Evolutionary conservation across 2,329 filamentous ascomycete genomes (phyloP).

Genomic region (Penicillium sumatraense): DNA sequence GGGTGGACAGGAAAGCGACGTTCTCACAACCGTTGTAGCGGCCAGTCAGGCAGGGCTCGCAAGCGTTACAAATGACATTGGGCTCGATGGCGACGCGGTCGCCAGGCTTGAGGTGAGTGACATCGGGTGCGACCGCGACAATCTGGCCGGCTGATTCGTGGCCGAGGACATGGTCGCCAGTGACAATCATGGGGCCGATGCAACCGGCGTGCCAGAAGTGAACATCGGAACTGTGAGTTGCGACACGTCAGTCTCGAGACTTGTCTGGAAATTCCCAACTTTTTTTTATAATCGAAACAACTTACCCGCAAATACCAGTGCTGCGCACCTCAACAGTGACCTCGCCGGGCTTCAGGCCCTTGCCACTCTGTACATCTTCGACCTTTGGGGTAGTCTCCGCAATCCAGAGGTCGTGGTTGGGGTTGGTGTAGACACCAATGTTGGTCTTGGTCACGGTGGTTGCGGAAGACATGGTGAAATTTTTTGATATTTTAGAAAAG

Average conservation of each 20-base stretch:
- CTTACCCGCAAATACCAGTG: constrained; percentile 92
- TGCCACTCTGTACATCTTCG: constrained; percentile 71
- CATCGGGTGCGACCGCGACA: constrained; percentile 74
- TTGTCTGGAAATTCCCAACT: background rate
- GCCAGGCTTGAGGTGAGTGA: constrained; percentile 76
- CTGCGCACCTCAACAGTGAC: constrained; percentile 88
- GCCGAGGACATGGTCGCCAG: constrained; percentile 85
- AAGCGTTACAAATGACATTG: constrained; percentile 87
- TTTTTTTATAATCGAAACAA: background rate
- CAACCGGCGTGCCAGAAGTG: constrained; percentile 97
- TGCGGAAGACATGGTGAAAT: constrained; percentile 33
- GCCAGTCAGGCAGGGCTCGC: constrained; percentile 88
- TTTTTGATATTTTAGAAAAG: background rate
- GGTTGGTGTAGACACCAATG: constrained; percentile 96
- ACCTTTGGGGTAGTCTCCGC: constrained; percentile 75
- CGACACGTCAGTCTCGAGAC: too few relatives aligned
- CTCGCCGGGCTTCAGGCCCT: constrained; percentile 76
- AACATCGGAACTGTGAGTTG: constrained; percentile 73
- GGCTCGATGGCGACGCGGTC: constrained; percentile 94
- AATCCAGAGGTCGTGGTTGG: constrained; percentile 88
- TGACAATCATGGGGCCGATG: constrained; percentile 95
- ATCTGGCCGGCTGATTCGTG: constrained; percentile 85
- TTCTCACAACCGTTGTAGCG: constrained; percentile 93
- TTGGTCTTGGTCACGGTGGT: constrained; percentile 71
- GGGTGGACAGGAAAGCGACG: constrained; percentile 87